phyloP scores from a whole-genome alignment of 192 early-diverging fungal genomes.

The Coemansia nantahalensis region DNA sequence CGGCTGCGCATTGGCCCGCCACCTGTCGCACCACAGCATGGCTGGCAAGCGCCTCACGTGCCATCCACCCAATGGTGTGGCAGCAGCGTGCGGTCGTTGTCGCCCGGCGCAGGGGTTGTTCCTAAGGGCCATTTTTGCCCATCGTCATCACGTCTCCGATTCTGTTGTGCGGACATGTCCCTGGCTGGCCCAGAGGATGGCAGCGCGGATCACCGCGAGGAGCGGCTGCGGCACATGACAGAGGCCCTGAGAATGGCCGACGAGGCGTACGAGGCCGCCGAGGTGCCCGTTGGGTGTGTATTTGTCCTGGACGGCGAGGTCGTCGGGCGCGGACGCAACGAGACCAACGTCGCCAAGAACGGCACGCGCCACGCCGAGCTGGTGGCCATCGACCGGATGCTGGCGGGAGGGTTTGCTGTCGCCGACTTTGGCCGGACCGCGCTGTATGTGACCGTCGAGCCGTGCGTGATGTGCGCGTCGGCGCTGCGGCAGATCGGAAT shows the following conservation, averaged over 20 bases:
- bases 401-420: constrained; percentile 27
- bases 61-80: no score
- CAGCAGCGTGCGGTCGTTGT: no score
- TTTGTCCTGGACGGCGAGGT: constrained; percentile 70
- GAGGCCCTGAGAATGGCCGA: constrained; percentile 60
- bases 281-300: constrained; percentile 97
- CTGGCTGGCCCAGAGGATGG: no score
- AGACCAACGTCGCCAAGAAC: constrained; percentile 83
- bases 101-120: no score
- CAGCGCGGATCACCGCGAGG: background rate
- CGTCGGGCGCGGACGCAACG: constrained; percentile 82
- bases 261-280: constrained; percentile 74
- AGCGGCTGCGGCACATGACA: constrained; percentile 10
- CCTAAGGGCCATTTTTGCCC: no score
- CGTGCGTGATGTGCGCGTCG: constrained; percentile 97
- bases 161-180: no score
- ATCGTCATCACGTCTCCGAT: no score
- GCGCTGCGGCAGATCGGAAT: constrained; percentile 81
- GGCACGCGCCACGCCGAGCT: constrained; percentile 95
- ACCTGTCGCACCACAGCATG: no score
- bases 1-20: no score
- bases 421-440: constrained; percentile 56
- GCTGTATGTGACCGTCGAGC: constrained; percentile 97
- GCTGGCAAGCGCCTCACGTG: no score
- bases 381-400: constrained; percentile 84